phyloP scores from a whole-genome alignment of 2,329 filamentous ascomycete species.

The Claviceps sp. region DNA sequence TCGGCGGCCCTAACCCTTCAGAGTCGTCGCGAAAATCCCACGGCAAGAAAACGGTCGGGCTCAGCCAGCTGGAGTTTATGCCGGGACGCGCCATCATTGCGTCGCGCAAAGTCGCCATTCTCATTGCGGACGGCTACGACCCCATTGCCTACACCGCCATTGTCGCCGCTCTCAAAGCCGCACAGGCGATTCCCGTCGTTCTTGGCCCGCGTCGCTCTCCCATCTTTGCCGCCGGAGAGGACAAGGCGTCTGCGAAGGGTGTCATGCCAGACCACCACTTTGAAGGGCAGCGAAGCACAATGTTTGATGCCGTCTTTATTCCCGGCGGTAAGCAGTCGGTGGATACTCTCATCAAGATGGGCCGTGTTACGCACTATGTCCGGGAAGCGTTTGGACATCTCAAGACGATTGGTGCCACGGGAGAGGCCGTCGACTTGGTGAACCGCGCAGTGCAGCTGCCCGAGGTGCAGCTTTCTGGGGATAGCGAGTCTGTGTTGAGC shows the following conservation, averaged over 20 bases:
- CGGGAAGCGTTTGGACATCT: conserved; percentile 71
- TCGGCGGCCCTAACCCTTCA: conserved; percentile 49
- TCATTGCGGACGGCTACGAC: conserved; percentile 70
- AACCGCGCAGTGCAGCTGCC: conserved; percentile 30
- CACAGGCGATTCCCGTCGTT: conserved; percentile 55
- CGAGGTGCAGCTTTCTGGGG: conserved; percentile 27
- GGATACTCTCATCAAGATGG: conserved; percentile 50
- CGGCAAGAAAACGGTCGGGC: conserved; percentile 50
- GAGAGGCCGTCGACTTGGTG: conserved; percentile 56
- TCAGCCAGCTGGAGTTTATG: conserved; percentile 57
- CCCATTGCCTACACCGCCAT: conserved; percentile 49
- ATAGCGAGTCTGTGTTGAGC: conserved; percentile 41
- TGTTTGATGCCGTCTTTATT: conserved; percentile 70
- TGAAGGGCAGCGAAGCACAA: conserved; percentile 63
- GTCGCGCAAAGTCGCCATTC: conserved; percentile 58
- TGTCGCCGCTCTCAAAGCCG: conserved; percentile 46
- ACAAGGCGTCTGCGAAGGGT: conserved; percentile 36
- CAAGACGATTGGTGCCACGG: conserved; percentile 65
- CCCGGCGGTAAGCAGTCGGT: conserved; percentile 56
- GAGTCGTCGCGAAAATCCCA: conserved; percentile 42
- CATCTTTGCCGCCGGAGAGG: conserved; percentile 47
- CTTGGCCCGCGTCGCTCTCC: conserved; percentile 55
- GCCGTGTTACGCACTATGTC: conserved; percentile 63
- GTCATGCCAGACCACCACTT: conserved; percentile 63
- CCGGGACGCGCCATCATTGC: conserved; percentile 53